A percentile compares a stretch with the other conserved stretches of the same genome.
Evolutionary conservation across 2,329 filamentous ascomycete species (phyloP).

Genomic region (Pseudodiploospora longispora): DNA sequence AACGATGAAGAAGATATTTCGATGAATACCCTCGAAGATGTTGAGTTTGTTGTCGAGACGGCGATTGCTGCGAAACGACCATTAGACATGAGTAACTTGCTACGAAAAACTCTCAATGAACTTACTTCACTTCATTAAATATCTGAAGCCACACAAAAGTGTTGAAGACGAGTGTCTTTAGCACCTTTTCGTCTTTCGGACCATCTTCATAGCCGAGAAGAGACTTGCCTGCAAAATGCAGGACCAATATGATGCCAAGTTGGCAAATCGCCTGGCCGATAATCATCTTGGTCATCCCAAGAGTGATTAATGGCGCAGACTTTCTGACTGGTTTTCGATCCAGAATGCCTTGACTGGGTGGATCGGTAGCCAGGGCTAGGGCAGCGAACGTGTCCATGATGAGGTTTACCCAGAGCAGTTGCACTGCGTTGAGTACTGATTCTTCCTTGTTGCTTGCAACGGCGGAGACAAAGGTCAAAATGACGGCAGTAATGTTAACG

Average conservation of each 20-base stretch:
- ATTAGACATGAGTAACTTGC: too few relatives aligned
- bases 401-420: conserved; percentile 61
- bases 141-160: conserved; percentile 84
- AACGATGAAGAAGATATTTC: conserved; percentile 61
- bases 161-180: conserved; percentile 69
- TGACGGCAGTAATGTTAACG: conserved; percentile 60
- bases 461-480: conserved; percentile 57
- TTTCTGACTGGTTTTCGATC: conserved; percentile 49
- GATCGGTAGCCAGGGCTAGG: conserved; percentile 56
- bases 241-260: conserved; percentile 46
- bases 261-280: conserved; percentile 54
- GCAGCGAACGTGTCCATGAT: conserved; percentile 65
- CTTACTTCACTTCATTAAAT: conserved; percentile 62
- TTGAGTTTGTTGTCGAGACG: conserved; percentile 70
- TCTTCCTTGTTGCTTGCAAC: conserved; percentile 46
- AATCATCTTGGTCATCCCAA: conserved; percentile 58
- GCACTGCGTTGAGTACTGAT: conserved; percentile 57
- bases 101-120: neutral
- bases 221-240: conserved; percentile 53
- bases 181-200: conserved; percentile 26
- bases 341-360: conserved; percentile 48
- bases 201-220: conserved; percentile 41
- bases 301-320: conserved; percentile 63
- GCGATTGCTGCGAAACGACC: conserved; percentile 31
- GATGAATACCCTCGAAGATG: conserved; percentile 61